Conservation (phyloP, 331 rosid genomes). For the Rhamnella rubrinervis region DNA sequence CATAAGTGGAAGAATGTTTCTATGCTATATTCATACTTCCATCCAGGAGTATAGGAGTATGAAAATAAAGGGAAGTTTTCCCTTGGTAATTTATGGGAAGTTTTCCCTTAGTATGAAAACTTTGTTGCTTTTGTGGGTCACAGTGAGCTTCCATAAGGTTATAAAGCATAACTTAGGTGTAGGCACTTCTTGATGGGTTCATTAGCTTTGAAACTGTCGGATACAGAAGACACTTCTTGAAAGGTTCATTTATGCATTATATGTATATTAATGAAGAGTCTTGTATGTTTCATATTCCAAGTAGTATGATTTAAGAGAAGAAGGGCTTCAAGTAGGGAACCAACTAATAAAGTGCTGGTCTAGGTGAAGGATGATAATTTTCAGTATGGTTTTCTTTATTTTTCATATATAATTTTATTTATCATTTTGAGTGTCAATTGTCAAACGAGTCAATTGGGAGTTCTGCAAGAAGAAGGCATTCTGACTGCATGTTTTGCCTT, state of each 20-base stretch:
- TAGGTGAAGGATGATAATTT: neutral
- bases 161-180: neutral
- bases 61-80: neutral
- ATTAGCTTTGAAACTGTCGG: neutral
- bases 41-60: neutral
- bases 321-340: conserved; percentile 6
- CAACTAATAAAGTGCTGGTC: conserved; percentile 2
- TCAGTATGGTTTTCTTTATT: conserved; percentile 1
- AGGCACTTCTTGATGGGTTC: neutral
- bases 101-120: neutral
- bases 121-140: neutral
- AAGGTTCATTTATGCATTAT: neutral
- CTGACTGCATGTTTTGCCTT: conserved; percentile 37
- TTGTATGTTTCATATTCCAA: neutral
- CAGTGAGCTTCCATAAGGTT: neutral
- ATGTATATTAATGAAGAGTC: neutral
- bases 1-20: neutral
- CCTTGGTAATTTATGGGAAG: neutral
- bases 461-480: conserved; percentile 14
- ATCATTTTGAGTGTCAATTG: conserved; percentile 18
- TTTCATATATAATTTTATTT: neutral
- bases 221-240: neutral
- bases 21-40: neutral
- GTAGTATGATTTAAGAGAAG: neutral
- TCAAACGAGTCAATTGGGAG: conserved; percentile 11